Evolutionary conservation across 2,329 filamentous ascomycete species (phyloP), one percentile per base, ranked within the genome.

Genomic region (Triangularia verruculosa): DNA sequence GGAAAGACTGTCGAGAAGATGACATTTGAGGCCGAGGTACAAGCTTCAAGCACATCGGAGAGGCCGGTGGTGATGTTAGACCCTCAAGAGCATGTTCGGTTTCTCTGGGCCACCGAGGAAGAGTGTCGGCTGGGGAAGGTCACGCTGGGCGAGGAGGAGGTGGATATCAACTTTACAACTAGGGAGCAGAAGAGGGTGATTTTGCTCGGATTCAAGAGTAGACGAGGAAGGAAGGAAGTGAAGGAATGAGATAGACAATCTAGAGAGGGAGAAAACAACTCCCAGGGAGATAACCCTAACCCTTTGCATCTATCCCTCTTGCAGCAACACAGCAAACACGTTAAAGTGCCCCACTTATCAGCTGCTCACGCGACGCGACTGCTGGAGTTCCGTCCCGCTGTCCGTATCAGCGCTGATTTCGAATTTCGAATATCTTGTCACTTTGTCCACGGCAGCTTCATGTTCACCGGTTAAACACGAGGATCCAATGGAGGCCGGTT

Each of bases 21-120:
- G 24, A 70, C 66, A 0, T 76, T 75, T 22, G 66, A 70, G 39
- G 71, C 67, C 1, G 68, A 72, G 55, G 71, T 74, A 3, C 66
- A 69, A 32, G 43, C 28, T 3, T 25, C 20, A 39, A 27, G 17
- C 54, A 13, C 2, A 53, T 62, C 25, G 51, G 20, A 25, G 27
- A 22, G 30, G 34, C 68, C 69, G 0, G 59, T 54, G n/a, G 72
- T 74, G 25, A 67, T 30, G 58, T 62, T 76, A 4, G 74, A 77
- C 59, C 72, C 74, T 3, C 65, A 74, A 7, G 75, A 77, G 66
- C 75, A 77, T 67, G 71, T 73, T 63, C 66, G 64, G 12, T 74
- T 69, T 47, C 62, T 76, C 1, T 77, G 75, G 75, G 74, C 72
- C 0, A 73, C 69, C 0, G 72, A 76, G 62, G 71, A 74, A n/a